These are phyloP conservation scores for Aureobasidium zeae DNA, from an alignment of 2,329 filamentous ascomycete genomes.

Conservation along the genomic window DNA sequence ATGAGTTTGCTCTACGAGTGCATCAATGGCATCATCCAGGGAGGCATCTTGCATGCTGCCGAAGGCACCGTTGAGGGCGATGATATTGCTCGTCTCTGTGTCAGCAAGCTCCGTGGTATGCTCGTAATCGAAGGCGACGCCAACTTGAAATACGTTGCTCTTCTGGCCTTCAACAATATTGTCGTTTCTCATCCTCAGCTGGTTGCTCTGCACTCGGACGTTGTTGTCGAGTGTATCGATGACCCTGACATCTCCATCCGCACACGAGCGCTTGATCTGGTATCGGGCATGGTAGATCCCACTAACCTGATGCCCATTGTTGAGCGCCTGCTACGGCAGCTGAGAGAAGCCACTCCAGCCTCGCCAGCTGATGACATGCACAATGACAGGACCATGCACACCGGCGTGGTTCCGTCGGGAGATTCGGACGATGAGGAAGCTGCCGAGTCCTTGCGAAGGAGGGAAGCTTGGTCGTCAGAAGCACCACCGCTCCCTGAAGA, in stretches of 20 bases:
- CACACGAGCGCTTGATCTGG: constrained; percentile 81
- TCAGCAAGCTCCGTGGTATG: constrained; percentile 89
- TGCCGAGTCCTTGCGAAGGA: constrained; percentile 44
- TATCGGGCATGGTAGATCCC: constrained; percentile 84
- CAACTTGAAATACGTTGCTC: constrained; percentile 93
- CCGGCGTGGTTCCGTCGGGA: constrained; percentile 39
- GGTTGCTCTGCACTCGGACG: constrained; percentile 87
- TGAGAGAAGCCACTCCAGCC: constrained; percentile 55
- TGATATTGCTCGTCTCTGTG: constrained; percentile 84
- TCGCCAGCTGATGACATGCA: constrained; percentile 37
- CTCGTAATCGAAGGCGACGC: constrained; percentile 87
- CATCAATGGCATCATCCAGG: constrained; percentile 96
- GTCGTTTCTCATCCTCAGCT: constrained; percentile 79
- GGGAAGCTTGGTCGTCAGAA: constrained; percentile 39
- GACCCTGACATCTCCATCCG: constrained; percentile 93
- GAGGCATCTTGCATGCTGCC: constrained; percentile 77
- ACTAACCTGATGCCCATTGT: constrained; percentile 81
- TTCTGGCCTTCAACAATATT: constrained; percentile 92
- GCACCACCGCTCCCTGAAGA: constrained; percentile 67
- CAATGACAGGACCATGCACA: constrained; percentile 38
- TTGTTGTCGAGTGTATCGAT: constrained; percentile 92
- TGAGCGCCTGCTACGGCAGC: constrained; percentile 75
- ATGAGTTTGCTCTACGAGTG: constrained; percentile 99
- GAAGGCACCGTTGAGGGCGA: constrained; percentile 75
- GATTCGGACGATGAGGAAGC: constrained; percentile 52